Evolutionary conservation across 768 basidiomycete genomes (phyloP).

Genomic region (Mycena polygramma): DNA sequence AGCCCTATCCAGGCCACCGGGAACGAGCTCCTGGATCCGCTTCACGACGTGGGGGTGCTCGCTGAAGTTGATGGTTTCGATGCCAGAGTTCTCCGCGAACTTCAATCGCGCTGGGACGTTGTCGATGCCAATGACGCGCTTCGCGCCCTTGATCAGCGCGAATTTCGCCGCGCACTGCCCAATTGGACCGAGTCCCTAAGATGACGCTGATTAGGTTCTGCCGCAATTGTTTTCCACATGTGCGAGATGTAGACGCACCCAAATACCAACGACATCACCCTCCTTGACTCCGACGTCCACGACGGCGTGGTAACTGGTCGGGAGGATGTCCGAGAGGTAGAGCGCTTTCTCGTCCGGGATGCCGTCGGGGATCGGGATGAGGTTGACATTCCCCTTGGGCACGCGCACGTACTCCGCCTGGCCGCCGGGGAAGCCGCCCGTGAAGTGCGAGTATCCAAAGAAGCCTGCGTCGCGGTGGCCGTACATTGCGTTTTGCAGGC

Average conservation of each 20-base stretch:
- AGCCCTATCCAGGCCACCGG: constrained; percentile 74
- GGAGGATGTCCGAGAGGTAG: constrained; percentile 72
- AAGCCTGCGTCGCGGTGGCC: constrained; percentile 79
- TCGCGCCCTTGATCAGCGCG: constrained; percentile 76
- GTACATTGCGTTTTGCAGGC: constrained; percentile 70
- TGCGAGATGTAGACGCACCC: too few species aligned
- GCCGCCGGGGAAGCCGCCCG: constrained; percentile 79
- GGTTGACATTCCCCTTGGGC: constrained; percentile 79
- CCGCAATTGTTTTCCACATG: too few species aligned
- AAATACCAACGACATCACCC: constrained; percentile 79
- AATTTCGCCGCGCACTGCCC: constrained; percentile 73
- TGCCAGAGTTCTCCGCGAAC: constrained; percentile 60
- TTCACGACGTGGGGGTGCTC: constrained; percentile 63
- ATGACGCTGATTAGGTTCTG: constrained; percentile 1
- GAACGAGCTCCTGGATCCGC: constrained; percentile 69
- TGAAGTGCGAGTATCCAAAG: constrained; percentile 80
- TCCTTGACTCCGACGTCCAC: constrained; percentile 80
- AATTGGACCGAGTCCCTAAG: constrained; percentile 74
- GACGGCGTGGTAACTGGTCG: constrained; percentile 81
- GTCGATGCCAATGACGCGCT: constrained; percentile 81
- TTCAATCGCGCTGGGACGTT: constrained; percentile 59
- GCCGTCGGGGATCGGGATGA: constrained; percentile 75
- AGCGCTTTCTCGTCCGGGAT: constrained; percentile 73
- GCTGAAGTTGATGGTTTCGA: constrained; percentile 73
- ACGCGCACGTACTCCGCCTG: constrained; percentile 84